A percentile compares a stretch with the other conserved stretches of the same genome.
Conservation (phyloP, 768 basidiomycete genomes). For the Phylloporus scabripes region DNA sequence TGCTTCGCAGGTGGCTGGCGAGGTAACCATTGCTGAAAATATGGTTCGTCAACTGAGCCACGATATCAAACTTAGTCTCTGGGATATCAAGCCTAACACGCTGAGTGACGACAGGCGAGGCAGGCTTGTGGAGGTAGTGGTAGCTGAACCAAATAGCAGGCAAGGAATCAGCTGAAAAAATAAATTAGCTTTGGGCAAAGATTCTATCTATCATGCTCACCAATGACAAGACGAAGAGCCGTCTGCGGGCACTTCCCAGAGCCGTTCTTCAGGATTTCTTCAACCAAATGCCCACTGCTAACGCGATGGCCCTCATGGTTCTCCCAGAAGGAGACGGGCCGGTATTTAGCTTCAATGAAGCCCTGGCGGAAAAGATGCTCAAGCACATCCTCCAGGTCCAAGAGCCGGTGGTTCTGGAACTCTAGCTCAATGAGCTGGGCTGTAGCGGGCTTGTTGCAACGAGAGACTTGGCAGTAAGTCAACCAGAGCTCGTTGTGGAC, state of each 20-base stretch:
- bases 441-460: conserved; percentile 36
- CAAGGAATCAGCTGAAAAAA: conserved; percentile 35
- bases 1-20: conserved; percentile 29
- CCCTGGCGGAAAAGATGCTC: conserved; percentile 43
- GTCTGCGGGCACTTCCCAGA: conserved; percentile 39
- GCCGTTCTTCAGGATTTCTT: conserved; percentile 34
- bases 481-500: conserved; percentile 41
- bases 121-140: conserved; percentile 32
- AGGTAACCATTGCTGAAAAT: conserved; percentile 39
- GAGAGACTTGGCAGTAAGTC: conserved; percentile 44
- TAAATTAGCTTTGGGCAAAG: background rate
- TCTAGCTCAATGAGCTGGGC: conserved; percentile 46
- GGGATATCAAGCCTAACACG: conserved; percentile 36
- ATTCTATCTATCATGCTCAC: conserved; percentile 24
- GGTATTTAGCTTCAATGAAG: conserved; percentile 40
- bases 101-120: conserved; percentile 34
- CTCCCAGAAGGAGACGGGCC: conserved; percentile 43
- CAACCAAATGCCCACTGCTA: conserved; percentile 32
- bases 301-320: conserved; percentile 35
- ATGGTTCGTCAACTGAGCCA: conserved; percentile 44
- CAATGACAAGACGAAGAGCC: conserved; percentile 43
- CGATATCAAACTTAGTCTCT: conserved; percentile 22
- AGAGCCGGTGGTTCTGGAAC: conserved; percentile 35
- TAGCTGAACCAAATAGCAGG: conserved; percentile 43
- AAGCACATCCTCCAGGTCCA: conserved; percentile 45